phyloP scores from a whole-genome alignment of 805 yeast species.

The Saccharomycopsis olivae region DNA sequence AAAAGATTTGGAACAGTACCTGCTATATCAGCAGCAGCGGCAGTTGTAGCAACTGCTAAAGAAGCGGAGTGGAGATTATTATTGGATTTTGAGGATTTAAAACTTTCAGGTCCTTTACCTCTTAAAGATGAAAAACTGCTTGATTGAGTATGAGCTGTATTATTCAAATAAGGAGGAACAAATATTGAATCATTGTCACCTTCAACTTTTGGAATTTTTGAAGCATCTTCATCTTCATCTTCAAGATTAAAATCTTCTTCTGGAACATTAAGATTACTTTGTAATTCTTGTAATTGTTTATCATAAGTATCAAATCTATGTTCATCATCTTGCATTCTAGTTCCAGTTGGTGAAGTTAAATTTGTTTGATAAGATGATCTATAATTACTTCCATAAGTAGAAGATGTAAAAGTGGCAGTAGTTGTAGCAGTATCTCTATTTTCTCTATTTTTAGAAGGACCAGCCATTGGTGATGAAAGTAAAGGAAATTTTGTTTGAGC shows the following conservation, averaged over 20 bases:
- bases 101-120: conserved; percentile 15
- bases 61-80: conserved; percentile 12
- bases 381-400: conserved; percentile 8
- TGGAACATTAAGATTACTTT: not conserved
- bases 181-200: conserved; percentile 5
- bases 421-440: conserved; percentile 15
- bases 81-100: conserved; percentile 13
- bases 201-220: not conserved
- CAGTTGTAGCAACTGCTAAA: conserved; percentile 14
- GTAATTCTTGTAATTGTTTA: conserved; percentile 11
- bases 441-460: not conserved
- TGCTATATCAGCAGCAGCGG: not conserved
- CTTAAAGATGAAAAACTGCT: conserved; percentile 11
- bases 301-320: conserved; percentile 14
- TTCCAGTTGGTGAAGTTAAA: conserved; percentile 14
- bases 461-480: conserved; percentile 1
- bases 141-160: conserved; percentile 16
- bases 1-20: conserved; percentile 2
- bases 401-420: conserved; percentile 8
- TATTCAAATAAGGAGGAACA: conserved; percentile 19
- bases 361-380: conserved; percentile 15
- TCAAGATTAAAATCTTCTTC: conserved; percentile 8
- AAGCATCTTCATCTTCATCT: conserved; percentile 4
- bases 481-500: conserved; percentile 16
- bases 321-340: conserved; percentile 4